These are phyloP conservation scores for Candida xyloterini DNA, from an alignment of 805 yeast species.

Conservation along the genomic window DNA sequence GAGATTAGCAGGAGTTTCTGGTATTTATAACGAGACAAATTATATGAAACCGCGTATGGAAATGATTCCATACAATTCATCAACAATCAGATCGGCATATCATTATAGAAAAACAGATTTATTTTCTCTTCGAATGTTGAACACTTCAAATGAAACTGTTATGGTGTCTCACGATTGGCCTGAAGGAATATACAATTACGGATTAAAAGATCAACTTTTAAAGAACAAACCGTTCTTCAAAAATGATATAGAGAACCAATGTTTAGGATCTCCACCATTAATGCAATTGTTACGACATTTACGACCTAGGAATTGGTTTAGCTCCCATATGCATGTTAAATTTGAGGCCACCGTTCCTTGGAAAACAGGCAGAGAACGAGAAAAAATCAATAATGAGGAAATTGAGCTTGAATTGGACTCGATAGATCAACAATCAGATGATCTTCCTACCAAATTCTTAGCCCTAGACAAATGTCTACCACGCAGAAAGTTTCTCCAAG, in stretches of 20 bases:
- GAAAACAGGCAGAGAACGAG: slow-evolving; percentile 13
- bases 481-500: slow-evolving; percentile 53
- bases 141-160: slow-evolving; percentile 41
- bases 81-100: slow-evolving; percentile 56
- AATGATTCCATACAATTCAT: slow-evolving; percentile 45
- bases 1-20: slow-evolving; percentile 78
- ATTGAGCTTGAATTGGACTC: slow-evolving; percentile 9
- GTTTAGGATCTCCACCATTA: slow-evolving; percentile 72
- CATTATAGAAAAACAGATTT: slow-evolving; percentile 70
- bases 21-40: slow-evolving; percentile 64
- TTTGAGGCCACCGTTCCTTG: slow-evolving; percentile 54
- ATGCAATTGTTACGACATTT: slow-evolving; percentile 50
- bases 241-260: slow-evolving; percentile 54
- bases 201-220: slow-evolving; percentile 52
- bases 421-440: slow-evolving; percentile 17
- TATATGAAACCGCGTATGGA: slow-evolving; percentile 42
- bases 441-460: slow-evolving; percentile 44
- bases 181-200: slow-evolving; percentile 63
- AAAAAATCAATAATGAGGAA: slow-evolving; percentile 9
- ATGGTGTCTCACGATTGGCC: slow-evolving; percentile 96
- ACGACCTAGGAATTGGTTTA: slow-evolving; percentile 74
- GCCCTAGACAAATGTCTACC: slow-evolving; percentile 87
- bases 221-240: slow-evolving; percentile 63
- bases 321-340: slow-evolving; percentile 83
- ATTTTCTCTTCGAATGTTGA: slow-evolving; percentile 48